Base-by-base conservation (phyloP, 805 yeast genomes). In the Saccharomycopsis sp. region DNA sequence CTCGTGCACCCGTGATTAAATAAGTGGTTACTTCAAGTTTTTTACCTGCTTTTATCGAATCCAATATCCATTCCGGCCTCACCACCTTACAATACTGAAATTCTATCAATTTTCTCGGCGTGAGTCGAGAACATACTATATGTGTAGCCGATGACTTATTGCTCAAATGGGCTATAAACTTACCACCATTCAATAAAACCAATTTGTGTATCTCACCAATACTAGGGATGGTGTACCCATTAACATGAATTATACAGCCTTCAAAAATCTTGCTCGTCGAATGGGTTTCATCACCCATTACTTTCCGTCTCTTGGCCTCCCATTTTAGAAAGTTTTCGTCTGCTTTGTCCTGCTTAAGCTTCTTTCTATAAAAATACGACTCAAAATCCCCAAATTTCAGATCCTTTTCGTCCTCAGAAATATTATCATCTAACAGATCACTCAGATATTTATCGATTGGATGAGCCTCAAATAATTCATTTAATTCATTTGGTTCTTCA, bases 171-270 rank as follows among this genome's bases (percentile, higher is more conserved):
- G 86, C 86, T 22, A 86, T 67, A 62, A 87, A 89, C 55, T 73
- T 77, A 0, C 99, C 99, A 0, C 98, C 97, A 70, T 92, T 80
- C 8, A 82, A 64, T 1, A 88, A 81, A 1, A 93, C 84, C 64
- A 89, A 65, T 57, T 84, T 79, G 65, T 88, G 93, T 34, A 94
- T 72, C 60, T 82, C 86, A 49, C 80, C 72, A 15, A 90, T 79
- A n/a, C 92, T 82, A 0, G 98, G 98, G 1, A 72, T 73, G 0
- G 98, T 93, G 66, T 87, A 83, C 0, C 99, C 99, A 66, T 91
- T 92, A n/a, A 93, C 90, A 69, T 87, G 84, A 2, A 93, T 77
- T 1, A 75, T 70, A 68, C 92, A 88, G 1, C 78, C 82, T 42
- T 73, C 66, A 67, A 93, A 91, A 1, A 92, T 73, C 1, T 70